Percentiles rank a stretch among this genome's conserved stretches.
Conservation (phyloP, 2,329 filamentous ascomycete genomes). For the Neonectria coccinea region DNA sequence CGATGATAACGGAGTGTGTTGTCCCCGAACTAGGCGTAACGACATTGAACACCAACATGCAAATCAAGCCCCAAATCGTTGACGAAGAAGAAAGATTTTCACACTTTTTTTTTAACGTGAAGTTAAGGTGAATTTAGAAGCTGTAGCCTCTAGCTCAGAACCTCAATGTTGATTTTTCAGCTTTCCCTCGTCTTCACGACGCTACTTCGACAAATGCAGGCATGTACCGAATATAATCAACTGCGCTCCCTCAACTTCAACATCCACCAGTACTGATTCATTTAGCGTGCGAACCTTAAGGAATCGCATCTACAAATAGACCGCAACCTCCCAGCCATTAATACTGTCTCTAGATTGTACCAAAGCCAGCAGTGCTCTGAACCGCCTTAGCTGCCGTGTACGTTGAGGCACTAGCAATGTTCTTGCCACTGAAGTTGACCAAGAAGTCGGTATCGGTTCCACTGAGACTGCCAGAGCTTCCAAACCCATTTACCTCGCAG, state of each 20-base stretch:
- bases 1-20: too few species aligned
- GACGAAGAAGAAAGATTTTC: conserved; percentile 62
- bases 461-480: conserved; percentile 51
- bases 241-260: too few species aligned
- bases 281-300: too few species aligned
- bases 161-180: too few species aligned
- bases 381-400: conserved; percentile 51
- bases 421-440: conserved; percentile 61
- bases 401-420: conserved; percentile 57
- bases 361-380: conserved; percentile 55
- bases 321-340: neutral
- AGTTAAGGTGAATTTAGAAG: conserved; percentile 29
- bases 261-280: too few species aligned
- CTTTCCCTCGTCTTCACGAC: too few species aligned
- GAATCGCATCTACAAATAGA: neutral
- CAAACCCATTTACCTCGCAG: conserved; percentile 63
- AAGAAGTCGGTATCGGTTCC: conserved; percentile 60
- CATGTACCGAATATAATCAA: too few species aligned
- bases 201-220: too few species aligned
- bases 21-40: too few species aligned
- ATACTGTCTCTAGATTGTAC: conserved; percentile 49
- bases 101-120: conserved; percentile 41
- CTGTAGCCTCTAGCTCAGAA: too few species aligned
- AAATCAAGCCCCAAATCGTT: conserved; percentile 56
- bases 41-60: too few species aligned